Base-by-base conservation (phyloP, 2,329 filamentous ascomycete species). In the Sporothrix curviconia region DNA sequence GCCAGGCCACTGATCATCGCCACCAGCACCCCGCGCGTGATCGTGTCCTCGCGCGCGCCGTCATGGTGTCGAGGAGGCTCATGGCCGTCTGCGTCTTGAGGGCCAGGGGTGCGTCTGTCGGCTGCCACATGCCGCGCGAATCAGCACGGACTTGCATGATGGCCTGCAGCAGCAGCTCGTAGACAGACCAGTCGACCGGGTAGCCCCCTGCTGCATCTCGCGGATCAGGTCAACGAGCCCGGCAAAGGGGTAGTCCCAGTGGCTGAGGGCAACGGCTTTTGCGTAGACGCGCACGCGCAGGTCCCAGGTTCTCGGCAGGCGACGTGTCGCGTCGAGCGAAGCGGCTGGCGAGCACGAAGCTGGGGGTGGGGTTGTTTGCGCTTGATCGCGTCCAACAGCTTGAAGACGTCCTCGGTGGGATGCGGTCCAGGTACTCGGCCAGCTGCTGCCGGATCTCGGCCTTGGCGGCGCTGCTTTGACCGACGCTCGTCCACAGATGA, bases 1-100 rank as follows among this genome's bases (percentile, higher is more conserved):
- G 72, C 67, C 1, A 74, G 67, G 4, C 69, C 66, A 51, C 32
- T 0, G 14, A 81, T 81, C 34, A 81, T 68, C 9, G 72, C 65
- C 12, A 78, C 71, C 50, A 85, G 72, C 54, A 85, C 67, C 25
- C 79, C 74, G 57, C 75, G 68, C 28, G 70, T 68, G 56, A 77
- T 64, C 19, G 79, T 65, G 2, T 66, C 60, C 56, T 78, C 66
- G 17, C 74, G 8, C 78, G 74, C 61, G 76, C 74, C 44, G 75
- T 69, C 53, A 78, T 72, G 5, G 73, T 74, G 14, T 71, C 66
- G 7, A 80, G 66, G 12, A 81, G 64, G 32, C 74, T 66, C 44
- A 78, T 70, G 2, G 76, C 71, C 3, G 36, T 17, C 4, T 17
- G 22, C 30, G 15, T 22, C 17, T 11, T 25, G 24, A 17, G 22